Evolutionary conservation across 306 rosid genomes (phyloP).

Genomic region (Lathyrus sativus): DNA sequence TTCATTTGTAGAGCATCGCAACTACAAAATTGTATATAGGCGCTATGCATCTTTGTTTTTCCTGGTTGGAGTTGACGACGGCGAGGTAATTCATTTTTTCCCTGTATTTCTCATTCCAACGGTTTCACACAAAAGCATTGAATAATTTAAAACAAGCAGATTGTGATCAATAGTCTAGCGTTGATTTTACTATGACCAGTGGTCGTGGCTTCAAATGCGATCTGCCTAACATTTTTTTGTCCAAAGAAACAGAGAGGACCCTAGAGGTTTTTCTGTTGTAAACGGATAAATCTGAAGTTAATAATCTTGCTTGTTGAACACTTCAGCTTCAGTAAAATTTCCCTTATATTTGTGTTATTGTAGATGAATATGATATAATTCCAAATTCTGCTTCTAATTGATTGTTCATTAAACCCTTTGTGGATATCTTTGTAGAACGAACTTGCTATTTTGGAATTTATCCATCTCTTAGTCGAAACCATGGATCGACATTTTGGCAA

Average conservation of each 20-base stretch:
- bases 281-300: conserved; percentile 15
- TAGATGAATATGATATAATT: conserved; percentile 8
- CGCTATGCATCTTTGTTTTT: conserved; percentile 95
- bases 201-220: conserved; percentile 2
- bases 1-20: conserved; percentile 97
- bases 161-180: neutral
- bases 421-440: conserved; percentile 69
- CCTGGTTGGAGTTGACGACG: conserved; percentile 94
- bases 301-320: conserved; percentile 9
- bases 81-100: conserved; percentile 56
- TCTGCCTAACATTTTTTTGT: neutral
- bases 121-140: conserved; percentile 12
- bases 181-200: neutral
- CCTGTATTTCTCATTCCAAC: conserved; percentile 14
- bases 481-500: conserved; percentile 98
- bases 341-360: neutral
- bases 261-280: conserved; percentile 18
- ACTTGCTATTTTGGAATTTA: conserved; percentile 90
- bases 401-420: conserved; percentile 23
- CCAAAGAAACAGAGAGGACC: conserved; percentile 1
- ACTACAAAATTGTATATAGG: conserved; percentile 91
- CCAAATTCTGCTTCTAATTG: neutral
- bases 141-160: neutral
- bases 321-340: neutral
- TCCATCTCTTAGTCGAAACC: conserved; percentile 91